These are phyloP conservation scores for Venustampulla echinocandica DNA, from an alignment of 495 filamentous ascomycete species.

Conservation along the genomic window DNA sequence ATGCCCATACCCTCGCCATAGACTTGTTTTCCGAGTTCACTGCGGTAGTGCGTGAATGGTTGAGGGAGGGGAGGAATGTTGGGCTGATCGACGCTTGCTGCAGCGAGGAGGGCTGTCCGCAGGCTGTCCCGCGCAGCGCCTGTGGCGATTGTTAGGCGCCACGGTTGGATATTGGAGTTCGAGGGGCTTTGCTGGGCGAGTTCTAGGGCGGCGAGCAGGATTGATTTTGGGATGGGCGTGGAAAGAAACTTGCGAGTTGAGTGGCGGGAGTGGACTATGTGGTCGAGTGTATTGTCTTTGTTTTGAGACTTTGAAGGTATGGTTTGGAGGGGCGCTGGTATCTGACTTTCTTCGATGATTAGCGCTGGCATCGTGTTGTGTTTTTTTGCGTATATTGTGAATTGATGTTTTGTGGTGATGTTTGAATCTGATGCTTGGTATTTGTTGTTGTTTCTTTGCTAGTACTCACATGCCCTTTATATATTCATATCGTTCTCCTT, in stretches of 20 bases:
- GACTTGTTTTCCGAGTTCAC: constrained; percentile 13
- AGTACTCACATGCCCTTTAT: too few relatives aligned
- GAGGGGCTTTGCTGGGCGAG: constrained; percentile 15
- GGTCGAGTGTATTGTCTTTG: not conserved
- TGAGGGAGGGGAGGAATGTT: constrained; percentile 3
- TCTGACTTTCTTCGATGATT: too few relatives aligned
- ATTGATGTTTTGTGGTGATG: too few relatives aligned
- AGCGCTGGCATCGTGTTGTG: too few relatives aligned
- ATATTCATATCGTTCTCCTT: too few relatives aligned
- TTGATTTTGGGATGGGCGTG: not conserved
- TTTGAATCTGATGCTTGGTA: too few relatives aligned
- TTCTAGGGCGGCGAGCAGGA: constrained; percentile 9
- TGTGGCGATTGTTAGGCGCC: constrained; percentile 14
- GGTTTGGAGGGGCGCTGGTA: too few relatives aligned
- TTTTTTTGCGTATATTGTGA: too few relatives aligned
- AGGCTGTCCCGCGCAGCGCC: not conserved
- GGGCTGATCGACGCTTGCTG: not conserved
- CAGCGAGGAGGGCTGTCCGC: not conserved
- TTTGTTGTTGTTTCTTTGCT: too few relatives aligned
- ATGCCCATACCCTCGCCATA: constrained; percentile 18
- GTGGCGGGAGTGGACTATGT: not conserved
- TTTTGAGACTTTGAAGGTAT: too few relatives aligned
- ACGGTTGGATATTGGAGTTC: constrained; percentile 21
- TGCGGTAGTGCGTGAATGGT: constrained; percentile 8
- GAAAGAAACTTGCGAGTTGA: not conserved